Base-by-base conservation (phyloP, 768 basidiomycete species). In the Collybiopsis luxurians region DNA sequence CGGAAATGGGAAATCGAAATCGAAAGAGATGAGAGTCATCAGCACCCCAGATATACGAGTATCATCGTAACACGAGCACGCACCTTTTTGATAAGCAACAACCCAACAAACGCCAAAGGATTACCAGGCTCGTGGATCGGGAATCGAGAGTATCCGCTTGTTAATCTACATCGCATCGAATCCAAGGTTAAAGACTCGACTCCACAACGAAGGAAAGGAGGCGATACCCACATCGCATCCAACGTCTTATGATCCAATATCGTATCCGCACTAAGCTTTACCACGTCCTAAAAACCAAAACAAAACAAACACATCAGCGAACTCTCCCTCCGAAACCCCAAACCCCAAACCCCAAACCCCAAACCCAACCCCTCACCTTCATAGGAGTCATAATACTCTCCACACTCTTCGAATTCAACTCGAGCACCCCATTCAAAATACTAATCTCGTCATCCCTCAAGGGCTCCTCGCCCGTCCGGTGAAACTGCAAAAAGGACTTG, bases 131-230 rank as follows among this genome's bases (percentile, higher is more conserved):
- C 83, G 64, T 96, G 92, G 0, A 98, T 82, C 0, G 95, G 95
- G 65, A 98, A 91, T 19, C 95, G 86, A 1, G 94, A 95, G 67
- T 96, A 97, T 0, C 95, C 95, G 60, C 86, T 89, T n/a, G 77
- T 66, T 21, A 90, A 70, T 44, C 86, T n/a, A n/a, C n/a, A n/a
- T n/a, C n/a, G n/a, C n/a, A n/a, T n/a, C n/a, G n/a, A n/a, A n/a
- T n/a, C n/a, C n/a, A n/a, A n/a, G n/a, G n/a, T n/a, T n/a, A n/a
- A n/a, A n/a, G n/a, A n/a, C n/a, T n/a, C n/a, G n/a, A n/a, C n/a
- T n/a, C n/a, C n/a, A n/a, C n/a, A 30, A 21, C 28, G 57, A 5
- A 52, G 45, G 31, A 11, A 63, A 69, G n/a, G n/a, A n/a, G n/a
- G n/a, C n/a, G n/a, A n/a, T n/a, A 71, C 78, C 11, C 63, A 89